These are phyloP conservation scores for Trichoderma sp. DNA, from an alignment of 2,329 filamentous ascomycete genomes.

Conservation along the genomic window DNA sequence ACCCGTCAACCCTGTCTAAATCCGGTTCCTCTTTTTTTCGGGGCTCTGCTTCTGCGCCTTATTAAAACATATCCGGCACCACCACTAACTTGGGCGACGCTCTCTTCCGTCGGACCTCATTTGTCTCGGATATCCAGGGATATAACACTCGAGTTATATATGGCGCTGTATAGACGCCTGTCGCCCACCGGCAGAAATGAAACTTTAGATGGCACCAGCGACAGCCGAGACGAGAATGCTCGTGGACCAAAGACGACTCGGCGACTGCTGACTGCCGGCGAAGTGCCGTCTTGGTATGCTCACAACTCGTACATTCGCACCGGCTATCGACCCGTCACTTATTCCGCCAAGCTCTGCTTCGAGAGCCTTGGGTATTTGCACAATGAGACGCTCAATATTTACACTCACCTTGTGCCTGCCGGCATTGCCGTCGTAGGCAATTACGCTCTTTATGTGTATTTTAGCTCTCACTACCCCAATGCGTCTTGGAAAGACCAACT, in stretches of 20 bases:
- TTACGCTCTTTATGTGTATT: constrained; percentile 32
- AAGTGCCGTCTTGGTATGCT: constrained; percentile 44
- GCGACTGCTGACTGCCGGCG: not conserved
- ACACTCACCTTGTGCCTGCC: constrained; percentile 44
- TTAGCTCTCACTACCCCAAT: constrained; percentile 35
- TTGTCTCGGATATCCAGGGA: not conserved
- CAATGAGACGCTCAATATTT: constrained; percentile 39
- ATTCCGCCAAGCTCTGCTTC: constrained; percentile 40
- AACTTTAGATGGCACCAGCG: not conserved
- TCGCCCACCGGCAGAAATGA: not conserved
- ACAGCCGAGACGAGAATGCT: not conserved
- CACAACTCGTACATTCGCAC: constrained; percentile 44
- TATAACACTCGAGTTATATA: not conserved
- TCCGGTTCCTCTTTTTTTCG: not conserved
- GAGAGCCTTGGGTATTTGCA: constrained; percentile 43
- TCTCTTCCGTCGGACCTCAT: not conserved
- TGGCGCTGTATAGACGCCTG: constrained; percentile 1
- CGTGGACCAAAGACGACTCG: not conserved
- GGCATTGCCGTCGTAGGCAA: constrained; percentile 33
- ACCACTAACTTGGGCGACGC: not conserved
- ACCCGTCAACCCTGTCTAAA: not conserved
- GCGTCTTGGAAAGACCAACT: constrained; percentile 37
- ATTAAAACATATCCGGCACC: not conserved
- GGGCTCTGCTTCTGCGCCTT: not conserved
- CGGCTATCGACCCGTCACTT: constrained; percentile 46